Percentiles rank a stretch among this genome's conserved stretches.
These are phyloP conservation scores for Lactarius psammicola DNA, from an alignment of 768 basidiomycete genomes.

Conservation along the genomic window DNA sequence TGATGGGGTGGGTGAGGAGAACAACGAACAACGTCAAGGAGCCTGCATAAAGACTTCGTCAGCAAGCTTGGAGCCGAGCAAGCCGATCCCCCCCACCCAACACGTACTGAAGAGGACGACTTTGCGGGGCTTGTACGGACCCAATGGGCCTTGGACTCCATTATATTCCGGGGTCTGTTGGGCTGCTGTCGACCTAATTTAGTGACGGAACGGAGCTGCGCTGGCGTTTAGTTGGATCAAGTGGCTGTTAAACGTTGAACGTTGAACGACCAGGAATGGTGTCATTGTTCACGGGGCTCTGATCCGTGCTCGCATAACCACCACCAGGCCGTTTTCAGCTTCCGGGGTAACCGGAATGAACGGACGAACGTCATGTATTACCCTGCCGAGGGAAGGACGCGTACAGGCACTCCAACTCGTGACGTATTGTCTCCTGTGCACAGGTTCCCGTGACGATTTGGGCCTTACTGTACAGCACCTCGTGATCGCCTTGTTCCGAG, in stretches of 20 bases:
- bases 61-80: not conserved
- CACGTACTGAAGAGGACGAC: not conserved
- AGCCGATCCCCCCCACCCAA: not conserved
- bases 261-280: too few species aligned
- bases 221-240: not conserved
- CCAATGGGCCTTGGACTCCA: not conserved
- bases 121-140: not conserved
- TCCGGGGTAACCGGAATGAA: not conserved
- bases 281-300: not conserved
- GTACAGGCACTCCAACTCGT: too few species aligned
- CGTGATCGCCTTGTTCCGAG: too few species aligned
- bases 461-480: too few species aligned
- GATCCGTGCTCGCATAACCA: too few species aligned
- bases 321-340: not conserved
- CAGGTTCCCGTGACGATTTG: too few species aligned
- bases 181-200: not conserved
- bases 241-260: not conserved
- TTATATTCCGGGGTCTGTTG: not conserved
- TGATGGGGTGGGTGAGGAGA: not conserved
- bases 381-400: too few species aligned
- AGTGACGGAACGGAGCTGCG: not conserved
- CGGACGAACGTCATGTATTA: not conserved
- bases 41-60: not conserved
- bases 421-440: too few species aligned
- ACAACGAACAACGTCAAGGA: not conserved